Conservation (phyloP, 179 eudicot species). For the Beta corolliflora region DNA sequence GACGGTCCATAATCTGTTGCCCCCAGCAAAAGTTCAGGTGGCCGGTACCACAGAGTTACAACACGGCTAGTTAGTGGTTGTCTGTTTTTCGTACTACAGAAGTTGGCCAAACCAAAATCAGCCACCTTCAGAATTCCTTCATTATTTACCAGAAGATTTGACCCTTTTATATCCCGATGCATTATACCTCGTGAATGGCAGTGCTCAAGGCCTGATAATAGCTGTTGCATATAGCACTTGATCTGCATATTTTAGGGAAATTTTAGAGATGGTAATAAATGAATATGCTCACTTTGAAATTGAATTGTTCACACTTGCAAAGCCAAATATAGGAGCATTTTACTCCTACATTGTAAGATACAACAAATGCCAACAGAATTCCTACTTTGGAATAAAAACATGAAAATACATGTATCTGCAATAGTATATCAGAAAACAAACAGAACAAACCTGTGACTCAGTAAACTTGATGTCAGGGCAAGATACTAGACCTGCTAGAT, state of each 20-base stretch:
- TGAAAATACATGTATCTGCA: background rate
- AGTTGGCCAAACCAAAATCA: slow-evolving; percentile 94
- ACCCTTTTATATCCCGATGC: slow-evolving; percentile 91
- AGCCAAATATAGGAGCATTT: background rate
- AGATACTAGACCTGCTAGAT: slow-evolving; percentile 72
- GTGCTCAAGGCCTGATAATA: slow-evolving; percentile 77
- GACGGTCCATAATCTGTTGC: slow-evolving; percentile 77
- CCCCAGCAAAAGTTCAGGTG: slow-evolving; percentile 88
- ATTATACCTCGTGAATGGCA: slow-evolving; percentile 83
- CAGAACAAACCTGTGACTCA: slow-evolving; percentile 67
- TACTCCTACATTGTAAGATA: background rate
- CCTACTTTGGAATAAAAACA: background rate
- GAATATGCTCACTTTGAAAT: background rate
- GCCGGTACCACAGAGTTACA: slow-evolving; percentile 93
- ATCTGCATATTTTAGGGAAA: slow-evolving; percentile 41
- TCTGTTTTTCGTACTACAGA: slow-evolving; percentile 45
- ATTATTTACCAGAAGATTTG: slow-evolving; percentile 80
- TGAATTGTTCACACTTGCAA: background rate
- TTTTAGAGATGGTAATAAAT: background rate
- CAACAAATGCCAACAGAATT: background rate
- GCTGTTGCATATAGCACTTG: slow-evolving; percentile 79
- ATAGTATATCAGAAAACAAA: background rate
- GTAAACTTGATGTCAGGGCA: slow-evolving; percentile 71
- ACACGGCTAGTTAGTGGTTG: slow-evolving; percentile 82
- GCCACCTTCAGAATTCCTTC: slow-evolving; percentile 85